Percentiles rank a stretch among this genome's conserved stretches.
phyloP scores from a whole-genome alignment of 2,329 filamentous ascomycete species.

The Aspergillus felis region DNA sequence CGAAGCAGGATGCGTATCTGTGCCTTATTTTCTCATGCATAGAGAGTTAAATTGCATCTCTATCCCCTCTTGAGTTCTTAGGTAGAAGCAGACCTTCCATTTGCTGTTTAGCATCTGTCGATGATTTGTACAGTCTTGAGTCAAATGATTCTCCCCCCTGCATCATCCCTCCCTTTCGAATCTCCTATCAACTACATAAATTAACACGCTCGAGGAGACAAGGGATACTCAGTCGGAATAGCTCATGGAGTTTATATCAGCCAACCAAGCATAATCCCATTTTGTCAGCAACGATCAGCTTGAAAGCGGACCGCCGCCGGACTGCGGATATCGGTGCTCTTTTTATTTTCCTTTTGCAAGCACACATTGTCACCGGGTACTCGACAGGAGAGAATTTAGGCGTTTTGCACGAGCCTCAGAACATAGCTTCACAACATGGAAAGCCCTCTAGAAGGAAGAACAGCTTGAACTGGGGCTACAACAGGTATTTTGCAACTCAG shows the following conservation, averaged over 20 bases:
- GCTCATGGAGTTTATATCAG: not conserved
- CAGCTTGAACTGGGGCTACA: not conserved
- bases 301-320: not conserved
- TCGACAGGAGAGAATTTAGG: not conserved
- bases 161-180: not conserved
- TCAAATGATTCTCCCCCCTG: not conserved
- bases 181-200: not conserved
- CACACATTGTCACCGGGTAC: not conserved
- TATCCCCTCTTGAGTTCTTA: not conserved
- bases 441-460: not conserved
- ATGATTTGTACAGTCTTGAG: not conserved
- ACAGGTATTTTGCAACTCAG: not conserved
- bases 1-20: not conserved
- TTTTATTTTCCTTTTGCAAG: not conserved
- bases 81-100: not conserved
- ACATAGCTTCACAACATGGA: not conserved
- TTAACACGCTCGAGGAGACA: not conserved
- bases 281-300: not conserved
- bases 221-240: not conserved
- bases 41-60: not conserved
- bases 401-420: not conserved
- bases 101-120: not conserved
- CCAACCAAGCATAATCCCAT: not conserved
- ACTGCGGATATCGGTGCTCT: not conserved
- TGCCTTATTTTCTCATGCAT: not conserved